A percentile compares a stretch with the other conserved stretches of the same genome.
Conservation (phyloP, 2,329 filamentous ascomycete genomes). For the Neonectria coccinea region DNA sequence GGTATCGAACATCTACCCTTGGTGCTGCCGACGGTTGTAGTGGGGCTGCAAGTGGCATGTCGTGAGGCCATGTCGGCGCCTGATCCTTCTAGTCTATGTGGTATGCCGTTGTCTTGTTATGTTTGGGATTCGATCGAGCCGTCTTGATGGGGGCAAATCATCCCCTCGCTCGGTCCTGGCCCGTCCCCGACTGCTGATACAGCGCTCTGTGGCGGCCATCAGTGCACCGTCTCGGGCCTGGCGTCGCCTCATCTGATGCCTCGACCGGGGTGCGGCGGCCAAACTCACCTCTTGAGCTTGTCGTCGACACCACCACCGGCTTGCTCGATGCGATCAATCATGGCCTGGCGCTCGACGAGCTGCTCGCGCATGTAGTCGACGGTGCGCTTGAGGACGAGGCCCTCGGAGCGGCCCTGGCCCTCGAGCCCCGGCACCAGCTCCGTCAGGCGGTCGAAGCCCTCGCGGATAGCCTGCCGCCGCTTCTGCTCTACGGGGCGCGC, state of each 20-base stretch:
- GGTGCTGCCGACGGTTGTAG: slow-evolving; percentile 5
- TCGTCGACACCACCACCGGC: slow-evolving; percentile 68
- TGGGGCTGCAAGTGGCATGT: slow-evolving; percentile 6
- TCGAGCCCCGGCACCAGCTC: slow-evolving; percentile 84
- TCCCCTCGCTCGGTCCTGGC: slow-evolving; percentile 32
- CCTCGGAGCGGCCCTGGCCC: slow-evolving; percentile 87
- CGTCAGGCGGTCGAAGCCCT: slow-evolving; percentile 85
- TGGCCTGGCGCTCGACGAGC: slow-evolving; percentile 66
- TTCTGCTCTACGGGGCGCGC: slow-evolving; percentile 54
- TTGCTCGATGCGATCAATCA: slow-evolving; percentile 70
- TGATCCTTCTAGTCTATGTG: slow-evolving; percentile 2
- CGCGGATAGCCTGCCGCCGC: slow-evolving; percentile 74
- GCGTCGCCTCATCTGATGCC: slow-evolving; percentile 16
- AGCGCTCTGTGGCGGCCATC: slow-evolving; percentile 33
- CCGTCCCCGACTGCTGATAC: slow-evolving; percentile 34
- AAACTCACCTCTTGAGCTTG: slow-evolving; percentile 56
- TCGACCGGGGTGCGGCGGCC: slow-evolving; percentile 6
- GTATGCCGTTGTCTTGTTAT: background rate
- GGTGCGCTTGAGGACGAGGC: slow-evolving; percentile 80
- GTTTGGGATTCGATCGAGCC: background rate
- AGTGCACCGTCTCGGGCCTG: slow-evolving; percentile 16
- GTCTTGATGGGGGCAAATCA: slow-evolving; percentile 18
- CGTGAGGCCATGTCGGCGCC: slow-evolving; percentile 13
- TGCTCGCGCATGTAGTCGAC: slow-evolving; percentile 74
- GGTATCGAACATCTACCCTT: background rate